These are phyloP conservation scores for Cladosporium sphaerospermum DNA, from an alignment of 2,329 filamentous ascomycete genomes.

Conservation along the genomic window DNA sequence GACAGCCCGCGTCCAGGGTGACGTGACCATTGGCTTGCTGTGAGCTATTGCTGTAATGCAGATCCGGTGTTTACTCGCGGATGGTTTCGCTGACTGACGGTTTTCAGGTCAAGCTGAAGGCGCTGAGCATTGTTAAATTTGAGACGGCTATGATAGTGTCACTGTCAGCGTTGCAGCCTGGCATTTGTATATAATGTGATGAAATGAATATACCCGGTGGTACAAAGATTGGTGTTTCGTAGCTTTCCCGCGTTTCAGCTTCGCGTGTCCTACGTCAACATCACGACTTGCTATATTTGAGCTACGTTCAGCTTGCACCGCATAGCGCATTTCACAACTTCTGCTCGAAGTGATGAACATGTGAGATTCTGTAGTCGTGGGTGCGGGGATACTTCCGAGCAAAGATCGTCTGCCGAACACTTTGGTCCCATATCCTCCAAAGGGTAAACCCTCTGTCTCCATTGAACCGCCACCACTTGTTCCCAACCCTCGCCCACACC, in stretches of 20 bases:
- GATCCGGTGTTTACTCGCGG: conserved; percentile 1
- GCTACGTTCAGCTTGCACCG: no score
- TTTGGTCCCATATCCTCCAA: no score
- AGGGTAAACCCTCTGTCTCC: no score
- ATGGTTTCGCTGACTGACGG: conserved; percentile 1
- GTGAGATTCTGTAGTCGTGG: no score
- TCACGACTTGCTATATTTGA: no score
- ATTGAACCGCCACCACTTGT: no score
- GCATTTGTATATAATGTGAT: conserved; percentile 4
- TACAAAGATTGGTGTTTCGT: neutral
- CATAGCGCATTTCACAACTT: no score
- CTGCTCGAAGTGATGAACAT: no score
- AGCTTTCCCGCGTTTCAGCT: neutral
- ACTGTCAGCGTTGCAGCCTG: neutral
- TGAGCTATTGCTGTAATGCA: conserved; percentile 12
- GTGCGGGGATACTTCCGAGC: no score
- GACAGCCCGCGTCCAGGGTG: conserved; percentile 25
- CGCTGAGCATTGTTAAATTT: neutral
- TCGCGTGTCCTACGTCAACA: neutral
- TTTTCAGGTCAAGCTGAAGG: conserved; percentile 1
- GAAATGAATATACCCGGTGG: neutral
- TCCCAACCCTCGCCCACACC: no score
- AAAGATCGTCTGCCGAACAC: no score
- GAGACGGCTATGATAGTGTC: neutral
- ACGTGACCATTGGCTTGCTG: conserved; percentile 26